These are phyloP conservation scores for Stereum hirsutum DNA, from an alignment of 1,284 basidiomycete genomes.

Conservation along the genomic window DNA sequence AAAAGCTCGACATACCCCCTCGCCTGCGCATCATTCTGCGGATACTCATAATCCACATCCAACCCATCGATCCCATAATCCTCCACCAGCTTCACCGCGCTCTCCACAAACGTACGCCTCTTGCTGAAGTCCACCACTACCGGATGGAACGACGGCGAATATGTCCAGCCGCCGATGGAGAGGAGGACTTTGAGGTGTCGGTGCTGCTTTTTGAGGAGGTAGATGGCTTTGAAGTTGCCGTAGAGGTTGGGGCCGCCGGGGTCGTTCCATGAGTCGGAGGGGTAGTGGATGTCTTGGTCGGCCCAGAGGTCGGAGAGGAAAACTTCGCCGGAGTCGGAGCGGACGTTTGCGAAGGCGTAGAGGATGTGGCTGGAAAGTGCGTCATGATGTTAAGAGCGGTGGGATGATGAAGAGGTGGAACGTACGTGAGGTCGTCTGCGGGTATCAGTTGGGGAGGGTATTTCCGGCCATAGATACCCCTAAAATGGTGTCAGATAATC, in stretches of 20 bases:
- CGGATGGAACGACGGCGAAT: constrained; percentile 73
- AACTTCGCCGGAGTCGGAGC: constrained; percentile 78
- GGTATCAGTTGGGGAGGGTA: constrained; percentile 80
- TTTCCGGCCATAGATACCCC: constrained; percentile 95
- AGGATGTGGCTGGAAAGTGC: constrained; percentile 55
- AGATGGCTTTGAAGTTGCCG: constrained; percentile 91
- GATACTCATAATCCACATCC: constrained; percentile 85
- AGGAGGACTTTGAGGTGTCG: constrained; percentile 81
- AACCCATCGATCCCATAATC: constrained; percentile 59
- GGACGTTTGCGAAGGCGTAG: constrained; percentile 88
- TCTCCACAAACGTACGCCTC: constrained; percentile 71
- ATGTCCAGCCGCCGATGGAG: constrained; percentile 89
- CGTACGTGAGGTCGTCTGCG: constrained; percentile 75
- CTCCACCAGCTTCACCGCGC: constrained; percentile 74
- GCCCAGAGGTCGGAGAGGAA: constrained; percentile 86
- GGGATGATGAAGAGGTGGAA: constrained; percentile 9
- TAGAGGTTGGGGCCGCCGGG: constrained; percentile 79
- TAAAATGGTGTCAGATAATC: constrained; percentile 5
- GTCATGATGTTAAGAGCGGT: constrained; percentile 4
- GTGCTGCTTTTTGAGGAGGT: constrained; percentile 80
- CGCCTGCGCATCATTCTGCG: constrained; percentile 61
- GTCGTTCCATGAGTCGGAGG: constrained; percentile 88
- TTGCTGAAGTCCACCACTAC: constrained; percentile 55
- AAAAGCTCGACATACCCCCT: constrained; percentile 65
- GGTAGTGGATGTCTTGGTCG: constrained; percentile 85